Evolutionary conservation across 768 basidiomycete species (phyloP), one percentile per base, ranked within the genome.

Genomic region (Amanita pseudoporphyria): DNA sequence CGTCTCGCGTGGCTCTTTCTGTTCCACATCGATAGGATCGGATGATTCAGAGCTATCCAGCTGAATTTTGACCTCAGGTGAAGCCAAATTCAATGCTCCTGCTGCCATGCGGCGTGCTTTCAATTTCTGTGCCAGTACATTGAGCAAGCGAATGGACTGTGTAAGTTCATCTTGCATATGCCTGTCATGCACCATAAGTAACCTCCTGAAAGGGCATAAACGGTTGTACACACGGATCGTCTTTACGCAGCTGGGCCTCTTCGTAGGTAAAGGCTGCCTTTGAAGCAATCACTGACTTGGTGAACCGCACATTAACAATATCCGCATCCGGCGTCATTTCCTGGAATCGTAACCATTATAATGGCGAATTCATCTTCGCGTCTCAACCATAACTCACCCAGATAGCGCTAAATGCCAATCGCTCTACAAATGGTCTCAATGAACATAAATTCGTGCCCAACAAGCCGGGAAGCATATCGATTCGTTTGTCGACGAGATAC

Each of bases 191-290:
- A 51, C 22, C 26, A 32, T 39, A 35, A 21, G 38, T 16, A 49
- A 32, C 7, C 38, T 28, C 13, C 5, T n/a, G 12, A 35, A 41
- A 3, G 28, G 12, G 3, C 18, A 28, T 14, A 16, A 38, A 37
- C 16, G 6, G 9, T 6, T 2, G 10, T 24, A 68, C 88, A 56
- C 56, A 92, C 92, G 76, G 75, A 66, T 98, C 87, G 58, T 98
- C 96, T 60, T 94, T 94, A 36, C 93, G 79, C 22, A 85, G 73
- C 62, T 99, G 96, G 4, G 96, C 96, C 53, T 93, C 92, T 60
- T 91, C 90, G 57, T 99, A 99, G 16, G 94, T 96, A 67, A 98
- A 97, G 0, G 95, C 92, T 43, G 84, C 85, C 62, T 97, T 99
- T 4, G 90, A 93, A 7, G 90, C 84, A 53, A 99, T 99, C 6